Base-by-base conservation (phyloP, 495 filamentous ascomycete genomes). In the Neurospora intermedia region DNA sequence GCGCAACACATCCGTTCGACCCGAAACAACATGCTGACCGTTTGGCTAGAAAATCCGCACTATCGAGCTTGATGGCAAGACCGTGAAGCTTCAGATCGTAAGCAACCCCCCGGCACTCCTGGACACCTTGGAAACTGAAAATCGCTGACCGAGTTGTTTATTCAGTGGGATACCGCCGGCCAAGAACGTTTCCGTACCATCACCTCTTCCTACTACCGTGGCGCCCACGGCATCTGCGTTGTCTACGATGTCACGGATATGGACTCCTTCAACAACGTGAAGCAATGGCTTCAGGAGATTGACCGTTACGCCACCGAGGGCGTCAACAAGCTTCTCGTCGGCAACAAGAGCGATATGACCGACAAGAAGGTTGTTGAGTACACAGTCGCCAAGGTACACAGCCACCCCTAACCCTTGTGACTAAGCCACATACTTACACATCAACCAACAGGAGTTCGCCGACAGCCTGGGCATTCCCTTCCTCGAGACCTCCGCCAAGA, bases 291-390 rank as follows among this genome's bases (percentile, higher is more conserved):
- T 73, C 96, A 98, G 82, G 96, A 99, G 85, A 99, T 99, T 76
- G 96, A 99, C 84, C 90, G 96, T 78, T 98, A 99, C 78, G 96
- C 96, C 74, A 98, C 96, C 71, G 96, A 99, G 83, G 96, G 96
- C 78, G 96, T 99, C 78, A 99, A 98, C 88, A 98, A 98, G 86
- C 89, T 99, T 70, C 90, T 99, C 72, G 96, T 99, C 72, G 96
- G 96, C 78, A 99, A 99, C 90, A 99, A 99, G 91, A 96, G 93
- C 83, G 96, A 99, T 92, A 98, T 99, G 93, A 90, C 96, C 76
- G 96, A 99, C 84, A 98, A 99, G 91, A 99, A 98, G 87, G 96
- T 98, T 11, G 96, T 99, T 48, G 96, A 98, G 81, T 98, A 99
- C 89, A 97, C 94, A 73, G 96, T 98, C 75, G 96, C 96, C 70